These are phyloP conservation scores for Arthroderma uncinatum DNA, from an alignment of 2,329 filamentous ascomycete species.

Conservation along the genomic window DNA sequence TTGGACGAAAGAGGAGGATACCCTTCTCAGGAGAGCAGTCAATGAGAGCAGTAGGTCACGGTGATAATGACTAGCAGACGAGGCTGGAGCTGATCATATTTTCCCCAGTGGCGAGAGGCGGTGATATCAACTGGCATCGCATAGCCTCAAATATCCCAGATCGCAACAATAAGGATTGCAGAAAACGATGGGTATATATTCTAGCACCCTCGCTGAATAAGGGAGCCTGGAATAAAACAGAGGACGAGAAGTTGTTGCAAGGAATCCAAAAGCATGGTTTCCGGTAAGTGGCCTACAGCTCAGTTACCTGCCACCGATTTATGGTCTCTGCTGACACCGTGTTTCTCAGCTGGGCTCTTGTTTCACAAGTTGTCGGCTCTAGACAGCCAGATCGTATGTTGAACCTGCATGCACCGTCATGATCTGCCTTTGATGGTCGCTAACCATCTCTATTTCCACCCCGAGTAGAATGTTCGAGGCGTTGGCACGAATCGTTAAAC, in stretches of 20 bases:
- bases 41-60: slow-evolving; percentile 6
- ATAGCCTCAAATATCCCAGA: slow-evolving; percentile 8
- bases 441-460: neutral
- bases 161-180: slow-evolving; percentile 5
- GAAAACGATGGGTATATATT: slow-evolving; percentile 8
- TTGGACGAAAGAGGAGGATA: slow-evolving; percentile 7
- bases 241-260: slow-evolving; percentile 7
- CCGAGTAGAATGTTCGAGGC: slow-evolving; percentile 2
- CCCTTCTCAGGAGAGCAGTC: slow-evolving; percentile 1
- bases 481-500: slow-evolving; percentile 7
- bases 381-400: slow-evolving; percentile 7
- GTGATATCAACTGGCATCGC: slow-evolving; percentile 8
- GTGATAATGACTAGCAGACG: neutral
- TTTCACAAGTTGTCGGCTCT: slow-evolving; percentile 8
- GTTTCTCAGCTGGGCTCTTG: slow-evolving; percentile 1
- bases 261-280: slow-evolving; percentile 8
- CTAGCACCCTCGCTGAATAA: slow-evolving; percentile 5
- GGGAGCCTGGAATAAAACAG: slow-evolving; percentile 8
- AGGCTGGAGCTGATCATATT: neutral
- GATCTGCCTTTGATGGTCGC: neutral
- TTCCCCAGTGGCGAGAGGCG: neutral
- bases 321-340: neutral
- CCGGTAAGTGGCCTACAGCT: neutral
- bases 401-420: neutral
- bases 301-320: neutral